Evolutionary conservation across 768 basidiomycete genomes (phyloP).

Genomic region (Leucocoprinus sp.): DNA sequence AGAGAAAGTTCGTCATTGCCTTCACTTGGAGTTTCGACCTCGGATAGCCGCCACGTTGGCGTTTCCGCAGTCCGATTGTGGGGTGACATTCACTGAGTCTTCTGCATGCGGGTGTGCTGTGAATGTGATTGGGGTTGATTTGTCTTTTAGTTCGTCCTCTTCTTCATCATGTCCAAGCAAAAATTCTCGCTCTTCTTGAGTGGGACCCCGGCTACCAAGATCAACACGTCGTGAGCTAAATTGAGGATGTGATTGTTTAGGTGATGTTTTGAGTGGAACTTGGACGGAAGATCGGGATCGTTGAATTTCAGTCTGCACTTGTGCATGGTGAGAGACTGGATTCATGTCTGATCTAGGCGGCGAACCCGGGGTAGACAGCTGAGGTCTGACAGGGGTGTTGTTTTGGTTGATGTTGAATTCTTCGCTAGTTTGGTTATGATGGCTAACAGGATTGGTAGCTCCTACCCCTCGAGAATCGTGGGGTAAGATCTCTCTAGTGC

Average conservation of each 20-base stretch:
- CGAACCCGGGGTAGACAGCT: conserved; percentile 13
- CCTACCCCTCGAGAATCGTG: conserved; percentile 9
- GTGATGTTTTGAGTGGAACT: conserved; percentile 12
- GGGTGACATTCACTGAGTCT: neutral
- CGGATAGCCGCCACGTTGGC: conserved; percentile 2
- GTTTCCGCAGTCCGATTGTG: conserved; percentile 1
- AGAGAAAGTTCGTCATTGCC: conserved; percentile 2
- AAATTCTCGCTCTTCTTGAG: conserved; percentile 27
- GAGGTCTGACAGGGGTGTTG: conserved; percentile 24
- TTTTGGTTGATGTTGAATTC: conserved; percentile 13
- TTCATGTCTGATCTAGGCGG: conserved; percentile 25
- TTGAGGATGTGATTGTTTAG: conserved; percentile 13
- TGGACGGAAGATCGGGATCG: conserved; percentile 17
- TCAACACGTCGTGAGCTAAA: conserved; percentile 7
- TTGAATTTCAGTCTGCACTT: conserved; percentile 18
- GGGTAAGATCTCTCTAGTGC: conserved; percentile 14
- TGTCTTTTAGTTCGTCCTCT: conserved; percentile 16
- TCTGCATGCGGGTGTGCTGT: neutral
- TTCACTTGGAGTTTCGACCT: neutral
- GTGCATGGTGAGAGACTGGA: conserved; percentile 35
- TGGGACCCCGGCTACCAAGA: conserved; percentile 10
- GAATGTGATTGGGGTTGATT: conserved; percentile 1
- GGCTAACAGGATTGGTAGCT: conserved; percentile 32
- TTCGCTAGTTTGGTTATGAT: conserved; percentile 25
- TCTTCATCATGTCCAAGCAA: conserved; percentile 27